A percentile compares a stretch with the other conserved stretches of the same genome.
These are phyloP conservation scores for Pichia insulana DNA, from an alignment of 805 yeast genomes.

Conservation along the genomic window DNA sequence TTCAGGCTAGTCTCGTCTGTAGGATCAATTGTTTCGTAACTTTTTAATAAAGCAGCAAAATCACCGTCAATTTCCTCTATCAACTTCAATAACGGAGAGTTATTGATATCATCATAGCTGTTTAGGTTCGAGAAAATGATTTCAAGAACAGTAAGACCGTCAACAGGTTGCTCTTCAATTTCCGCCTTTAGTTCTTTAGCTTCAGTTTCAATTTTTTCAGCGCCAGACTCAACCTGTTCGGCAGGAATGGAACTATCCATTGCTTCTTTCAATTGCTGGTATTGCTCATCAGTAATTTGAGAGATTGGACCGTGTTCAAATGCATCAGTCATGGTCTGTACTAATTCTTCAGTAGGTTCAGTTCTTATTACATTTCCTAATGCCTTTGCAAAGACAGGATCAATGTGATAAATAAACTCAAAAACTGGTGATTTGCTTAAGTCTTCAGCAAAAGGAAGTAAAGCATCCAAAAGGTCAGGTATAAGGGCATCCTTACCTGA, in stretches of 20 bases:
- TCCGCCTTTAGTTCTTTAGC: background rate
- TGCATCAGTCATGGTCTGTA: conserved; percentile 10
- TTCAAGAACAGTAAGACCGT: conserved; percentile 12
- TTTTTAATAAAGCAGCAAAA: conserved; percentile 17
- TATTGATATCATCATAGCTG: conserved; percentile 15
- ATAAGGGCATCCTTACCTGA: conserved; percentile 11
- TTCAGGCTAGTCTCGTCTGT: conserved; percentile 16
- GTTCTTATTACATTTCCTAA: conserved; percentile 11
- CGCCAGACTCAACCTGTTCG: background rate
- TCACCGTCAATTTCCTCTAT: conserved; percentile 19
- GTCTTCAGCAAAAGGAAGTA: conserved; percentile 14
- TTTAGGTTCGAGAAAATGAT: conserved; percentile 20
- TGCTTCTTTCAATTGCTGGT: conserved; percentile 7
- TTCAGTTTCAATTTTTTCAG: background rate
- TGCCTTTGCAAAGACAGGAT: conserved; percentile 17
- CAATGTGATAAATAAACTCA: conserved; percentile 14
- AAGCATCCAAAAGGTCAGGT: conserved; percentile 15
- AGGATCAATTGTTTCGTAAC: conserved; percentile 16
- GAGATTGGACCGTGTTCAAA: conserved; percentile 16
- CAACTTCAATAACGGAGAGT: conserved; percentile 17
- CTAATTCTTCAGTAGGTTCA: conserved; percentile 12
- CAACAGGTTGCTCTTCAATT: conserved; percentile 1
- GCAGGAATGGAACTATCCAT: background rate
- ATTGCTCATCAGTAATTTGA: conserved; percentile 10
- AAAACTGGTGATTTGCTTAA: conserved; percentile 17